Conservation (phyloP, 306 rosid species). For the Cucumis hystrix region DNA sequence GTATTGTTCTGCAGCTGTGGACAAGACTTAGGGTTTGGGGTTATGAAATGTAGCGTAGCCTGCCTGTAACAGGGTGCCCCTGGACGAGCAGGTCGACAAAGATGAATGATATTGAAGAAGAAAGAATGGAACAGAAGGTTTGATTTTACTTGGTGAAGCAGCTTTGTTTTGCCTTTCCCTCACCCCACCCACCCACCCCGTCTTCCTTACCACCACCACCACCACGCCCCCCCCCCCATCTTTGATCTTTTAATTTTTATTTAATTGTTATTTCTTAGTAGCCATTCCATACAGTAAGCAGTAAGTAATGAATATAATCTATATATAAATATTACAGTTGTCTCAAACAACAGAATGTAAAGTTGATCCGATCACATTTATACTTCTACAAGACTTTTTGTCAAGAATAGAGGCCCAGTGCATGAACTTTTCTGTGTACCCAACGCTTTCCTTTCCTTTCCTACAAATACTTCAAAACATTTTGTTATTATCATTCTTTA, state of each 20-base stretch:
- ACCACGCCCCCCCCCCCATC: neutral
- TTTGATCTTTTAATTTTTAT: neutral
- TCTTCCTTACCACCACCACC: neutral
- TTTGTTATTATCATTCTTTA: neutral
- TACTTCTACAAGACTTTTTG: constrained; percentile 1
- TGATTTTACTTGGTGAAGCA: neutral
- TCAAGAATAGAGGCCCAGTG: neutral
- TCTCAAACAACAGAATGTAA: neutral
- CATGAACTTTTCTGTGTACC: neutral
- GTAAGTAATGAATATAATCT: neutral
- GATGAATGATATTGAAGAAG: neutral
- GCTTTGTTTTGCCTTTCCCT: neutral
- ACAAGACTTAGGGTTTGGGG: neutral
- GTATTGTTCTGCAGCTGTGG: neutral
- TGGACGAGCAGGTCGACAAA: neutral
- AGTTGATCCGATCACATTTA: constrained; percentile 1
- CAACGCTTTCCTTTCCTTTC: neutral
- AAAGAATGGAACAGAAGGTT: neutral
- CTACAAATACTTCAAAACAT: neutral
- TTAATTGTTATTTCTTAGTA: neutral
- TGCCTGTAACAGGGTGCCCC: neutral
- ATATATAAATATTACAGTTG: neutral
- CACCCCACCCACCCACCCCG: neutral
- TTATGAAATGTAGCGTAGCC: neutral
- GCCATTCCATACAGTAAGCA: neutral